Base-by-base conservation (phyloP, 768 basidiomycete species). In the Pleurotus salmoneostramineus region DNA sequence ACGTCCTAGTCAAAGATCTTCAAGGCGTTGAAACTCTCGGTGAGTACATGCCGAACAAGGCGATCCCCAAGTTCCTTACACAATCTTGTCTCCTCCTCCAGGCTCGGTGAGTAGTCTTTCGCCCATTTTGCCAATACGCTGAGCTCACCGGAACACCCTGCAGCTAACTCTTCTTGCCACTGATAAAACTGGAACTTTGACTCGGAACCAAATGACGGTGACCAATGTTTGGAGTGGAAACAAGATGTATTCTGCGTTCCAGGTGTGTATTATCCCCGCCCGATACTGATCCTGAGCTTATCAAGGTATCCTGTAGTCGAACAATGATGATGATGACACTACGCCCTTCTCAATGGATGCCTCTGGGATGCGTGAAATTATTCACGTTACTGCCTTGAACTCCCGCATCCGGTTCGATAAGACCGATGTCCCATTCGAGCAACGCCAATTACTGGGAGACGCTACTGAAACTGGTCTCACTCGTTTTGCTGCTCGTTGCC, bases 401-500 rank as follows among this genome's bases (percentile, higher is more conserved):
- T 87, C 85, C 15, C 78, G 83, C 15, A 78, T 88, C 71, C 87
- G 87, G 68, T 88, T 88, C 63, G 84, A 87, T 72, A 81, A 76
- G 64, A 77, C 71, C 1, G 84, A 87, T 64, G 67, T 87, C 5
- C 82, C 84, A 1, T 86, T 88, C 57, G 79, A 82, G 15, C 71
- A 86, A 66, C 77, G 87, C 49, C 69, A 71, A 40, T 86, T 88
- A 56, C 76, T 88, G 15, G 87, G 87, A 3, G 87, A 88, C 66
- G 87, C 87, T n/a, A 88, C 87, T 3, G 87, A 88, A 71, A 86
- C 85, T n/a, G 87, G 87, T 15, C 72, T 88, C 43, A 80, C 83
- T 31, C 82, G 85, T 40, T 87, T 88, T 67, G 83, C 85, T 33
- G 85, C 83, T 5, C 80, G 80, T 40, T 74, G 77, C 59, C 65